Evolutionary conservation across 805 yeast species (phyloP), one percentile per base, ranked within the genome.

Genomic region (Allodekkera sacchari): DNA sequence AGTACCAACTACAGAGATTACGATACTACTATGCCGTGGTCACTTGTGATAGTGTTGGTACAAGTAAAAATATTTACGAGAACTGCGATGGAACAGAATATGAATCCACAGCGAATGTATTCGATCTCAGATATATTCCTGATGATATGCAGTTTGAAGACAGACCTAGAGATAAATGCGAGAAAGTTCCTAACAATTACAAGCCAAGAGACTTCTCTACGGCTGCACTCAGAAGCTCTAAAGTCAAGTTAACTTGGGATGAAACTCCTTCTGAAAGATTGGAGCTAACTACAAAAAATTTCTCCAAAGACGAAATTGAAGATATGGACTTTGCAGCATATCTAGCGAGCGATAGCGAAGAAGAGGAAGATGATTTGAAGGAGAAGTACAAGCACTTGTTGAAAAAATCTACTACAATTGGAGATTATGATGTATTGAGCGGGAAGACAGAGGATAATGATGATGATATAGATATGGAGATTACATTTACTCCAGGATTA

Each of bases 211-310:
- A 60, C 15, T 92, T 92, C 55, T 83, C 83, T 19, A 92, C 98
- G 4, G 96, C 84, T 59, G 98, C 98, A 0, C 66, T 92, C 37
- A 96, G 92, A 53, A 95, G 87, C 52, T 88, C 97, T 11, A 92
- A 88, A 49, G 98, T 92, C 30, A 88, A 84, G 55, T 66, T 92
- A 43, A 88, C 97, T 1, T 92, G 98, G 98, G 98, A 92, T 57
- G 97, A 89, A 60, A 94, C 97, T 0, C 97, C 98, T 6, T 79
- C 77, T 36, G 96, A 87, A 48, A 73, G 98, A 49, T 55, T 74
- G 12, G 74, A 80, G 36, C 55, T 88, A 33, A 71, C 96, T 1
- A 69, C 81, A 11, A 77, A 80, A 44, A 84, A 87, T 6, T 89
- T 92, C 54, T 75, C 85, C 30, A 92, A 83, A 52, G 77, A 82